Conservation (phyloP, 768 basidiomycete species). For the Boletus sp. region DNA sequence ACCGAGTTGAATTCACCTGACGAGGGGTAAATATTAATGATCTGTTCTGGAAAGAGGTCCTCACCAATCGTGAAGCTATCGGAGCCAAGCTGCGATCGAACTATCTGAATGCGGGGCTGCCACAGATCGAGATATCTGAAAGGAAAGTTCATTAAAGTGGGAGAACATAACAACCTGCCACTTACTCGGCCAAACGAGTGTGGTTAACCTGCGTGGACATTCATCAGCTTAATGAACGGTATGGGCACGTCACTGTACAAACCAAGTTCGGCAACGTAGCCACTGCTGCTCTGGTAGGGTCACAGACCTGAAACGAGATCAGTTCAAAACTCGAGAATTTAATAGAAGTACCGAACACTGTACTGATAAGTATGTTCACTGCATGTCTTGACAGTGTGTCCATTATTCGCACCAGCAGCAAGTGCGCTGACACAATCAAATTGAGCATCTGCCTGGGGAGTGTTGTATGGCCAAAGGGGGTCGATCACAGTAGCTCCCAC, state of each 20-base stretch:
- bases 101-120: conserved; percentile 48
- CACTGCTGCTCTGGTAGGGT: conserved; percentile 35
- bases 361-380: conserved; percentile 57
- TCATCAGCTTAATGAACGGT: not conserved
- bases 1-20: conserved; percentile 56
- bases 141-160: not conserved
- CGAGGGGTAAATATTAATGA: not conserved
- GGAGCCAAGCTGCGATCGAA: conserved; percentile 45
- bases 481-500: conserved; percentile 49
- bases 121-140: conserved; percentile 52
- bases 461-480: conserved; percentile 49
- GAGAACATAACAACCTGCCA: not conserved
- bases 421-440: conserved; percentile 50
- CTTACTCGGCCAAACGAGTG: conserved; percentile 46
- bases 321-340: conserved; percentile 39
- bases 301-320: conserved; percentile 6
- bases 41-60: not conserved
- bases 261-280: conserved; percentile 51
- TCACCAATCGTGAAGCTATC: conserved; percentile 48
- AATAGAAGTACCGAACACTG: conserved; percentile 34
- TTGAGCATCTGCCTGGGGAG: conserved; percentile 32
- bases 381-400: conserved; percentile 42
- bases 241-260: conserved; percentile 4
- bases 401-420: conserved; percentile 42
- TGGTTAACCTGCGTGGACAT: conserved; percentile 43